Evolutionary conservation across 2,329 filamentous ascomycete species (phyloP).

Genomic region (Bipolaris gigantea): DNA sequence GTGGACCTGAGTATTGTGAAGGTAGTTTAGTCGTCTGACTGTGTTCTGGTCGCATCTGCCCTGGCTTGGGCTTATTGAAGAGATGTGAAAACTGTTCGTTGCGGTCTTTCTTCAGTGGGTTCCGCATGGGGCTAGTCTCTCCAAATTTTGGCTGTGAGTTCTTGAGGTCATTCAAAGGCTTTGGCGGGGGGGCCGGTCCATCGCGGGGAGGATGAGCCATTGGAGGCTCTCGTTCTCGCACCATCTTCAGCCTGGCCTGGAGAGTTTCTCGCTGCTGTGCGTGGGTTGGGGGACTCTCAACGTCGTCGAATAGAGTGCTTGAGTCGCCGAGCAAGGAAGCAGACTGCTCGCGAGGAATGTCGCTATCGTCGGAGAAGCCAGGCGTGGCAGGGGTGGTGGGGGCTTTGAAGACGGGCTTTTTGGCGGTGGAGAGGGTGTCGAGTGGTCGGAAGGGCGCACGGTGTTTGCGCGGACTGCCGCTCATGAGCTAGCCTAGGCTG

Average conservation of each 20-base stretch:
- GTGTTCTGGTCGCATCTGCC: constrained; percentile 54
- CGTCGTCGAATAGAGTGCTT: constrained; percentile 43
- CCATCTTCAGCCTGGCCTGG: constrained; percentile 47
- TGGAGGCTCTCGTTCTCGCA: constrained; percentile 54
- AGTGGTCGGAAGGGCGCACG: constrained; percentile 39
- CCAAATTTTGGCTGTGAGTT: constrained; percentile 55
- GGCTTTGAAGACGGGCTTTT: constrained; percentile 34
- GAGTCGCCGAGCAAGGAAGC: constrained; percentile 32
- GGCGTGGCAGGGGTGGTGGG: constrained; percentile 3
- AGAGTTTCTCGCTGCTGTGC: constrained; percentile 1
- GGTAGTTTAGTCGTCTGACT: constrained; percentile 44
- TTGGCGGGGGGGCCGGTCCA: constrained; percentile 19
- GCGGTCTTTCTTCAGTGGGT: constrained; percentile 47
- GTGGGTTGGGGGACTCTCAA: constrained; percentile 5
- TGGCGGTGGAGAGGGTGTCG: constrained; percentile 38
- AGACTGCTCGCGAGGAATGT: constrained; percentile 13
- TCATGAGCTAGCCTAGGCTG: constrained; percentile 24
- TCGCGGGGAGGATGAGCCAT: constrained; percentile 39
- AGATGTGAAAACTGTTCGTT: constrained; percentile 42
- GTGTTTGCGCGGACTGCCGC: constrained; percentile 31
- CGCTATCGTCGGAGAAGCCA: constrained; percentile 9
- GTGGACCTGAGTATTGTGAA: constrained; percentile 19
- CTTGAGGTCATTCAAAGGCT: constrained; percentile 39
- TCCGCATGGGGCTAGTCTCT: constrained; percentile 59
- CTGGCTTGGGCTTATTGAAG: constrained; percentile 57